A percentile compares a stretch with the other conserved stretches of the same genome.
These are phyloP conservation scores for Aspergillus quadrilineatus DNA, from an alignment of 2,329 filamentous ascomycete species.

Conservation along the genomic window DNA sequence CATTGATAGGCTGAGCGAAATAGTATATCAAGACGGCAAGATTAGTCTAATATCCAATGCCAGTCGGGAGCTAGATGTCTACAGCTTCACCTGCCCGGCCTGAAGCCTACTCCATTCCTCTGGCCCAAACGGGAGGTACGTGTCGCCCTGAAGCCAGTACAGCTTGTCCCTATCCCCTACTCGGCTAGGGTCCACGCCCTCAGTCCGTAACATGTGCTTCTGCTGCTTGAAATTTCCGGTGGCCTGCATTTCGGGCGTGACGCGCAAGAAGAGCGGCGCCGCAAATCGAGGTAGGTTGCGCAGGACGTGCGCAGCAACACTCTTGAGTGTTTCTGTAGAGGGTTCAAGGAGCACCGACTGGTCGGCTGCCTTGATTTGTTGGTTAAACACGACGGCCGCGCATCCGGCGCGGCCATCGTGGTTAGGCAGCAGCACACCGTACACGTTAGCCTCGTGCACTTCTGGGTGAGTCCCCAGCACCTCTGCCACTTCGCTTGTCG, in stretches of 20 bases:
- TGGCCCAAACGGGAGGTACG: constrained; percentile 66
- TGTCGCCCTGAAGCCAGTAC: constrained; percentile 65
- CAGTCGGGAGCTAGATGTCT: not conserved
- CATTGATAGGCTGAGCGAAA: not conserved
- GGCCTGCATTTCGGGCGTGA: constrained; percentile 62
- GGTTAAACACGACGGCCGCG: constrained; percentile 65
- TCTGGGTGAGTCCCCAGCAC: constrained; percentile 65
- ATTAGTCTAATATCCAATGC: too few relatives aligned
- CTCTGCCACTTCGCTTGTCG: constrained; percentile 77
- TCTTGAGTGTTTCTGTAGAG: constrained; percentile 50
- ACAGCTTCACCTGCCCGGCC: constrained; percentile 70
- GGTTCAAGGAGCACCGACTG: constrained; percentile 28
- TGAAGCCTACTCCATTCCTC: constrained; percentile 69
- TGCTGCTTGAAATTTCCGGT: constrained; percentile 90
- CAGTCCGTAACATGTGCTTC: constrained; percentile 68
- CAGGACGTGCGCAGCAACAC: constrained; percentile 60
- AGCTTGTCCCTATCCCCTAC: constrained; percentile 47
- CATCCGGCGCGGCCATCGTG: constrained; percentile 85
- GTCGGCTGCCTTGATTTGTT: constrained; percentile 32
- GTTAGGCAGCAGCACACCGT: constrained; percentile 74
- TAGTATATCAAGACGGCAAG: too few relatives aligned
- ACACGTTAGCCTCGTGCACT: constrained; percentile 79
- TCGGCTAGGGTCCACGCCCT: constrained; percentile 67
- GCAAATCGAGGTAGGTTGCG: constrained; percentile 69
- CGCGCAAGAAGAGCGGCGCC: constrained; percentile 72